phyloP scores from a whole-genome alignment of 164 flowering plant genomes.

The Umbilicus rupestris region DNA sequence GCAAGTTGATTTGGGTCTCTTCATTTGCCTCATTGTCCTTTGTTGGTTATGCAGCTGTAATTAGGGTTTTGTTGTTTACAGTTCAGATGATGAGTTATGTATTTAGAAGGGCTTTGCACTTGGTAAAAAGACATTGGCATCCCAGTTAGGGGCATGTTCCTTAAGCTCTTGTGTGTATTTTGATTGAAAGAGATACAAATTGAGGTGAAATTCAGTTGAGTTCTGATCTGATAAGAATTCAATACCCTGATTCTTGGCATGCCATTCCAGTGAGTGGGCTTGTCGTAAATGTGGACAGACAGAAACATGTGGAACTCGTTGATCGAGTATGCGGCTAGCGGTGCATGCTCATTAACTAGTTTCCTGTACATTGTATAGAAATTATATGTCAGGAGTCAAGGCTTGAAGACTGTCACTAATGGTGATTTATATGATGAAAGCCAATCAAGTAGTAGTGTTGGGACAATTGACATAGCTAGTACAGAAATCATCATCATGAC shows the following conservation, averaged over 20 bases:
- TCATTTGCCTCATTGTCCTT: too few species aligned
- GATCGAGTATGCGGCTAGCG: conserved; percentile 4
- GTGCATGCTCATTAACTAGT: background rate
- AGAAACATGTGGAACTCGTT: conserved; percentile 20
- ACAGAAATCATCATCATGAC: background rate
- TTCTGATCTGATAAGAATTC: background rate
- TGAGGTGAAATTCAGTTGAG: background rate
- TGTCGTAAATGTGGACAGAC: too few species aligned
- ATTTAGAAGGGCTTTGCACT: too few species aligned
- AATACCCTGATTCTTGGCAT: conserved; percentile 73
- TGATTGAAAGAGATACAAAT: background rate
- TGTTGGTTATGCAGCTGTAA: too few species aligned
- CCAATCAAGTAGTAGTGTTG: background rate
- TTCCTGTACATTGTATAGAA: background rate
- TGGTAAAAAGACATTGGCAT: too few species aligned
- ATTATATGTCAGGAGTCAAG: background rate
- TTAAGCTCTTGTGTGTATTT: too few species aligned
- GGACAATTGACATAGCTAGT: background rate
- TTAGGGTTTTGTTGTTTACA: too few species aligned
- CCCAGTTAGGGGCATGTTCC: too few species aligned
- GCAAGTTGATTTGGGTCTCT: too few species aligned
- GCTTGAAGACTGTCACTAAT: background rate
- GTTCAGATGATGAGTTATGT: too few species aligned
- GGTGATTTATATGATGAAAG: background rate
- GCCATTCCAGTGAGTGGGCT: conserved; percentile 31